These are phyloP conservation scores for Oryza brachyantha DNA, from an alignment of 176 grass and related monocot species.

Conservation along the genomic window DNA sequence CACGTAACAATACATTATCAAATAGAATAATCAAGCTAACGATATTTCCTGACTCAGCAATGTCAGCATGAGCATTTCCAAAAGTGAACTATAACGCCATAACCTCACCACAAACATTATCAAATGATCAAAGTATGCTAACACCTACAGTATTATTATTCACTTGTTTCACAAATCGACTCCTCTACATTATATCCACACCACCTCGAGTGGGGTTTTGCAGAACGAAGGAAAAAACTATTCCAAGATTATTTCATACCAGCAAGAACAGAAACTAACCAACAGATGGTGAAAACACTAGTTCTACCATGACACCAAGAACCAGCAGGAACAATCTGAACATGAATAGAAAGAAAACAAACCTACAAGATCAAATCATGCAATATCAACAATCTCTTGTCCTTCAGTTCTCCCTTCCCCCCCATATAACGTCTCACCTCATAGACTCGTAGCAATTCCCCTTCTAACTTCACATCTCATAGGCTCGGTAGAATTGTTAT, in stretches of 20 bases:
- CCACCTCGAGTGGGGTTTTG: neutral
- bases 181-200: neutral
- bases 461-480: neutral
- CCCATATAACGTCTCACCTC: neutral
- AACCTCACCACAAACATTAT: no score
- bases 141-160: no score
- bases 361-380: neutral
- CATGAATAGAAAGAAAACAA: neutral
- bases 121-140: no score
- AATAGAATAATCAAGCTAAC: no score
- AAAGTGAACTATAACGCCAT: no score
- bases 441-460: neutral
- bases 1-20: no score
- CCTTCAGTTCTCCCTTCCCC: neutral
- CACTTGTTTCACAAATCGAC: no score
- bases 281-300: neutral
- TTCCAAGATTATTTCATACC: no score
- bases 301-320: neutral
- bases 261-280: no score
- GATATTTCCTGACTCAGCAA: neutral
- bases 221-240: neutral
- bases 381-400: neutral
- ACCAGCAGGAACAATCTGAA: neutral
- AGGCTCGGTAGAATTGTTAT: neutral
- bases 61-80: neutral